These are phyloP conservation scores for Thraustochytrium sp. DNA, from an alignment of 352 stramenopile species.

Conservation along the genomic window DNA sequence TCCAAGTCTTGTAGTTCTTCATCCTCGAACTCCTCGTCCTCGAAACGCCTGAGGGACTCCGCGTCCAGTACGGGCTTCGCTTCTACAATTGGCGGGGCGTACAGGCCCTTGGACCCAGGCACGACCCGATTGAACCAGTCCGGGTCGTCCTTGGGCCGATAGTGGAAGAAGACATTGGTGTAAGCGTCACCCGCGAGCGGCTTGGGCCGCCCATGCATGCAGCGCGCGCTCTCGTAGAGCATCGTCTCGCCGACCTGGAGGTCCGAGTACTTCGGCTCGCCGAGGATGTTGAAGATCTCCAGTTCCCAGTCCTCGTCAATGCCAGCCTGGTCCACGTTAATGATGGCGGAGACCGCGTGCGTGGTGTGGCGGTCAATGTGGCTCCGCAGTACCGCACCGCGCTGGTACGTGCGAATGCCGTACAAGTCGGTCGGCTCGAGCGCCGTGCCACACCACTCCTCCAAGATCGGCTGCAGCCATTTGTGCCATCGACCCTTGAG, in stretches of 20 bases:
- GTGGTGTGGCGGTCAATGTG: conserved; percentile 67
- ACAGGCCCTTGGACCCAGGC: neutral
- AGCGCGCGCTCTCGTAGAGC: conserved; percentile 68
- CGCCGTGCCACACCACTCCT: conserved; percentile 65
- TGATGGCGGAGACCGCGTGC: conserved; percentile 65
- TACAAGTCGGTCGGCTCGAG: conserved; percentile 67
- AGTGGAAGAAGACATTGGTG: conserved; percentile 72
- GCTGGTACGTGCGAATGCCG: conserved; percentile 61
- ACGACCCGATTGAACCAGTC: neutral
- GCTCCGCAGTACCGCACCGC: conserved; percentile 54
- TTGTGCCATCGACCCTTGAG: conserved; percentile 60
- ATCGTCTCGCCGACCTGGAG: conserved; percentile 72
- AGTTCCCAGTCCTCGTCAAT: conserved; percentile 70
- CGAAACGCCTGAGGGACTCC: neutral
- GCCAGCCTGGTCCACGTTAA: conserved; percentile 64
- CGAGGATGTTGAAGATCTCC: conserved; percentile 72
- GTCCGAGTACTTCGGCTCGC: conserved; percentile 65
- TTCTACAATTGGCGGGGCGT: no score
- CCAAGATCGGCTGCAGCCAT: conserved; percentile 57
- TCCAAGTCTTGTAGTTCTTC: neutral
- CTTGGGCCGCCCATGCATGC: conserved; percentile 61
- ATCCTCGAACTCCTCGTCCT: neutral
- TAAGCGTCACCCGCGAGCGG: conserved; percentile 58
- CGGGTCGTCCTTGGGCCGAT: conserved; percentile 51
- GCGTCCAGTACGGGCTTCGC: neutral